Evolutionary conservation across 2,329 filamentous ascomycete species (phyloP), one percentile per base, ranked within the genome.

Genomic region (Ascosphaera apis): DNA sequence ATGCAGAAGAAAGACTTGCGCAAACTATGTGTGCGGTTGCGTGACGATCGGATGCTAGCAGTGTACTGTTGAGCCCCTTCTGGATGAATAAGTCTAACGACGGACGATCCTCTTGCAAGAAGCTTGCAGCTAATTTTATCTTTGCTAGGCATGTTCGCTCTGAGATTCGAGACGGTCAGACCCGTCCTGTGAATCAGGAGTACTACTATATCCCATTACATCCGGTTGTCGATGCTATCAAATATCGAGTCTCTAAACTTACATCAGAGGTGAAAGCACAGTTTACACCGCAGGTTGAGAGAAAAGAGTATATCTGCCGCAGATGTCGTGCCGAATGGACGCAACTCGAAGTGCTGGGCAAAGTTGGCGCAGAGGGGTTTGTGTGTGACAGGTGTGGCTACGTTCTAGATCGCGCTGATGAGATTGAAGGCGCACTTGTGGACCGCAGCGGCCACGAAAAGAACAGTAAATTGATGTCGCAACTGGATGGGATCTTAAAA

Each of bases 161-260:
- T 35, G 83, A 92, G 52, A 61, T 78, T 37, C 74, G 76, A 44
- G 78, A 84, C 49, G 81, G 80, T 36, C 79, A 83, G 40, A 76
- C 78, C 39, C 75, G 83, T 36, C 77, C 81, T 3, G 75, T 78
- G 44, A 83, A 77, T 51, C 72, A 81, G 47, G 91, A 86, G 42
- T 98, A 92, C 65, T 98, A 91, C 61, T 98, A 81, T 57, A 86
- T 98, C 52, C 84, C 93, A 53, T 91, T 91, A 49, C 81, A 88
- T 40, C 78, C 81, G 39, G 82, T 86, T 25, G 82, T 98, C 49
- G 88, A 98, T 57, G 82, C 81, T 34, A 91, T 92, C 58, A 98
- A 98, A 55, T 98, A 79, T 68, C 76, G 81, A 42, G 73, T 92
- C 36, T 84, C 86, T 51, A 76, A 76, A 38, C 72, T 95, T 45